Base-by-base conservation (phyloP, 768 basidiomycete species). In the Boletus rubropictus region DNA sequence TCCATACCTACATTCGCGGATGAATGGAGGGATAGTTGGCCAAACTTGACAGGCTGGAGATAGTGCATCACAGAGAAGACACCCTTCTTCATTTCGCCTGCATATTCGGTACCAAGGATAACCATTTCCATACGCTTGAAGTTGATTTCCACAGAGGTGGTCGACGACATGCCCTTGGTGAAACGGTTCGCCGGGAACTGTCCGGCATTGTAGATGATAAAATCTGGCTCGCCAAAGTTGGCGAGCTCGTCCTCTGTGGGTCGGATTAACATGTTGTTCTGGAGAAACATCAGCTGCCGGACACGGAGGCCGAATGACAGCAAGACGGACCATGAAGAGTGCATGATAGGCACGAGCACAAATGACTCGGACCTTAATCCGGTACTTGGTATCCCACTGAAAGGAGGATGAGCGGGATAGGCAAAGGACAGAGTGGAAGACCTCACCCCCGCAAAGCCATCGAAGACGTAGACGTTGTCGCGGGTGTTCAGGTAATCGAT, bases 81-180 rank as follows among this genome's bases (percentile, higher is more conserved):
- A 63, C 96, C 96, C 82, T 99, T 99, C 76, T 99, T 99, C 96
- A 99, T 99, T 76, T 99, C 93, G 42, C 93, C 93, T 25, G 93
- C 93, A 63, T 97, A 97, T 66, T 97, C 93, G 22, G 92, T 95
- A 46, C 89, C 95, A 58, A 99, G 89, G 63, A 99, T 98, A 61
- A 99, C 95, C 96, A 99, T 99, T 71, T 99, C 96, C 92, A 93
- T 96, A 33, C 96, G 89, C 78, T 96, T 96, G 73, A 99, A 98
- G 81, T 99, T 99, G 77, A 99, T 91, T 73, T 97, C 95, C 41
- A 99, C 95, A 3, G 94, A 96, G 6, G 96, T 98, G 25, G 93
- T 90, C 9, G 93, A 96, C 52, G 91, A 95, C 96, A 98, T 98
- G 70, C 96, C 96, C 76, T 96, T 92, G 51, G 96, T 99, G 80